These are phyloP conservation scores for Rheum nobile DNA, from an alignment of 148 eudicot genomes.

Conservation along the genomic window DNA sequence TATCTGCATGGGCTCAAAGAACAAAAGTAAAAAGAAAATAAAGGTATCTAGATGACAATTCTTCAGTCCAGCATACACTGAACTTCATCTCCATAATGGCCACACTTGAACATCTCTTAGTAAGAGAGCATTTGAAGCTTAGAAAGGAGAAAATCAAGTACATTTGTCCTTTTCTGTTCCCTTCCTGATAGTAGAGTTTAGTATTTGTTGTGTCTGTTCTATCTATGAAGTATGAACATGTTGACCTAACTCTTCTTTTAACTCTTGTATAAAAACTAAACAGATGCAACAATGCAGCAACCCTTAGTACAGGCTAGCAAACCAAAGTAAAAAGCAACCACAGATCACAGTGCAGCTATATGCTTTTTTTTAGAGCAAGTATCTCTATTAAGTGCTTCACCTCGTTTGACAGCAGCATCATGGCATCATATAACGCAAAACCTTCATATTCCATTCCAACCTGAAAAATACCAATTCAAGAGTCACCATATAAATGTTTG, in stretches of 20 bases:
- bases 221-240: background rate
- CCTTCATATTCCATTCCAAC: slow-evolving; percentile 83
- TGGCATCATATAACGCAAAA: slow-evolving; percentile 88
- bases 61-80: slow-evolving; percentile 4
- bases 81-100: background rate
- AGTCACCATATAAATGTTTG: background rate
- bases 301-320: background rate
- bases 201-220: background rate
- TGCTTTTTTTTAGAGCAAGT: background rate
- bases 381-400: slow-evolving; percentile 12
- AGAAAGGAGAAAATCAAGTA: background rate
- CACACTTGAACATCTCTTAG: background rate
- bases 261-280: background rate
- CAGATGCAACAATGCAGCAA: background rate
- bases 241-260: background rate
- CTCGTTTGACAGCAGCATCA: slow-evolving; percentile 76
- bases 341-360: background rate
- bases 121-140: background rate
- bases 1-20: slow-evolving; percentile 34
- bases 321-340: background rate
- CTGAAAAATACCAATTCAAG: slow-evolving; percentile 22
- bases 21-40: slow-evolving; percentile 4
- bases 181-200: background rate
- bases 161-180: background rate
- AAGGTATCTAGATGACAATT: background rate